Percentiles rank a stretch among this genome's conserved stretches.
phyloP scores from a whole-genome alignment of 2,329 filamentous ascomycete genomes.

The Helicocarpus griseus region DNA sequence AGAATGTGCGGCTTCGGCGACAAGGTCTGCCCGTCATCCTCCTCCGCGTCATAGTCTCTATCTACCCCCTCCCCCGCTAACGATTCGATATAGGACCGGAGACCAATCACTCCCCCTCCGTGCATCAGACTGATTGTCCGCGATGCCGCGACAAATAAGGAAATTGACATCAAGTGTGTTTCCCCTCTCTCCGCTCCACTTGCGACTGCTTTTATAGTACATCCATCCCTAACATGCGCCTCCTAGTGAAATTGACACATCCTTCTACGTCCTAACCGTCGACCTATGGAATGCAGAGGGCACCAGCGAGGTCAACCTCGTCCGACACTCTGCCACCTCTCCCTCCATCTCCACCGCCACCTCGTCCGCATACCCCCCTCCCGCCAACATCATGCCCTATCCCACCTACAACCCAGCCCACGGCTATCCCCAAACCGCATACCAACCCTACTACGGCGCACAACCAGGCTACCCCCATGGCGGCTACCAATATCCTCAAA shows the following conservation, averaged over 20 bases:
- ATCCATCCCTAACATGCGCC: not conserved
- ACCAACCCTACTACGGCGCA: slow-evolving; percentile 28
- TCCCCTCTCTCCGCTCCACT: not conserved
- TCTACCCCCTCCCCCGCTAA: not conserved
- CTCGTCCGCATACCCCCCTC: slow-evolving; percentile 61
- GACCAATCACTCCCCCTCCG: slow-evolving; percentile 90
- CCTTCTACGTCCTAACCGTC: slow-evolving; percentile 59
- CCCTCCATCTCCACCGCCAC: slow-evolving; percentile 76
- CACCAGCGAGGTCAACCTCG: slow-evolving; percentile 56
- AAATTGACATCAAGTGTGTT: slow-evolving; percentile 71
- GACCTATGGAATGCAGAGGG: slow-evolving; percentile 58
- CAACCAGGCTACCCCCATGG: slow-evolving; percentile 18
- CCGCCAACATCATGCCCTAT: slow-evolving; percentile 28
- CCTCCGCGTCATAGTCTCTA: not conserved
- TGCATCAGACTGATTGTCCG: slow-evolving; percentile 76
- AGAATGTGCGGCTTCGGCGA: slow-evolving; percentile 99
- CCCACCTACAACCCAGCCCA: slow-evolving; percentile 29
- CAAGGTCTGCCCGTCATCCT: slow-evolving; percentile 51
- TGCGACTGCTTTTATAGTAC: not conserved
- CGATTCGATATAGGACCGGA: slow-evolving; percentile 58
- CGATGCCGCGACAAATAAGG: slow-evolving; percentile 64
- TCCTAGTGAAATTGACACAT: slow-evolving; percentile 56
- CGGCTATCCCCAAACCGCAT: slow-evolving; percentile 30
- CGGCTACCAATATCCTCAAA: slow-evolving; percentile 27
- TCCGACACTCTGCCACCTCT: slow-evolving; percentile 54